Evolutionary conservation across 2,329 filamentous ascomycete species (phyloP).

Genomic region (Penicillium frequentans): DNA sequence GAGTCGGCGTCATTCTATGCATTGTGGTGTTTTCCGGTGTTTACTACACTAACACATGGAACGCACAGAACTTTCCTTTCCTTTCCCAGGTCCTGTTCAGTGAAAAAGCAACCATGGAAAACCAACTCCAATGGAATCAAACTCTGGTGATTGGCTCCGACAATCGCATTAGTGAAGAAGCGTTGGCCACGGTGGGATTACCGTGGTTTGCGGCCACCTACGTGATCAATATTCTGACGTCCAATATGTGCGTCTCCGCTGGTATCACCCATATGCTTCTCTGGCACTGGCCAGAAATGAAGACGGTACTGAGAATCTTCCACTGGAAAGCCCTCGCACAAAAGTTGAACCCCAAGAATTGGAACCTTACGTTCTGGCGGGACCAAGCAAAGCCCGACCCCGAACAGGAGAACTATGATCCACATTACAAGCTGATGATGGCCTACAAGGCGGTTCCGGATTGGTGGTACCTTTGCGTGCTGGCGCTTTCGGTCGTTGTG

Average conservation of each 20-base stretch:
- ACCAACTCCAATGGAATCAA: conserved; percentile 45
- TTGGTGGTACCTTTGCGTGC: conserved; percentile 44
- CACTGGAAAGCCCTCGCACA: conserved; percentile 9
- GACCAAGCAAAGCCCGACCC: conserved; percentile 7
- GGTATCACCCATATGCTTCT: conserved; percentile 47
- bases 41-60: conserved; percentile 48
- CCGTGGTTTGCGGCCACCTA: conserved; percentile 47
- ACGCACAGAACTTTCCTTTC: conserved; percentile 42
- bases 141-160: conserved; percentile 42
- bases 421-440: conserved; percentile 46
- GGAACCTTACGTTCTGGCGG: conserved; percentile 8
- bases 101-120: conserved; percentile 36
- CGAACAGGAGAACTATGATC: conserved; percentile 29
- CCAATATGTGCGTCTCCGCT: conserved; percentile 51
- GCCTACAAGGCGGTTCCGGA: conserved; percentile 44
- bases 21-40: conserved; percentile 40
- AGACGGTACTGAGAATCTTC: conserved; percentile 5
- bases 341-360: conserved; percentile 2
- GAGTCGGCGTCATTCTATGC: conserved; percentile 40
- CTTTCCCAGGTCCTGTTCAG: conserved; percentile 45
- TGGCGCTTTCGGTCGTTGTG: conserved; percentile 24
- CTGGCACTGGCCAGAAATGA: conserved; percentile 43
- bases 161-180: conserved; percentile 38
- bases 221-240: conserved; percentile 42
- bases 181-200: conserved; percentile 38